Evolutionary conservation across 352 stramenopile genomes (phyloP).

Genomic region (Globisporangium emineosum): DNA sequence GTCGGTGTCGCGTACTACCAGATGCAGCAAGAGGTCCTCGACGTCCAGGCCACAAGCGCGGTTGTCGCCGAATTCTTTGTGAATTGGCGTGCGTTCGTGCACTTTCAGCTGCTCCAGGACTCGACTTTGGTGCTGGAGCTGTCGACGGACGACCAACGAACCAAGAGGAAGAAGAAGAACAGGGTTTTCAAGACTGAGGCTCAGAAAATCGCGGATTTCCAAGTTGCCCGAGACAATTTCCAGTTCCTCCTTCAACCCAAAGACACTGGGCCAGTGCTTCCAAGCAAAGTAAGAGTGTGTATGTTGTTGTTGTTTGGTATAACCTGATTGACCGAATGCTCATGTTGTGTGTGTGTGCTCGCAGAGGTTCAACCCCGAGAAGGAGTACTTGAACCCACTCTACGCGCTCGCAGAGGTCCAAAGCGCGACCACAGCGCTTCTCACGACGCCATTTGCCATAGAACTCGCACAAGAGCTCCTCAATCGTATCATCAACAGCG

Average conservation of each 20-base stretch:
- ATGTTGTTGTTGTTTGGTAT: not conserved
- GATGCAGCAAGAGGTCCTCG: conserved; percentile 7
- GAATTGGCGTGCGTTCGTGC: conserved; percentile 49
- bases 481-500: too few relatives aligned
- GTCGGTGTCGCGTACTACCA: conserved; percentile 5
- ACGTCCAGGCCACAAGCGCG: not conserved
- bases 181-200: conserved; percentile 14
- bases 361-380: conserved; percentile 40
- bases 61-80: conserved; percentile 33
- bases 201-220: conserved; percentile 12
- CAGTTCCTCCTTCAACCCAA: not conserved
- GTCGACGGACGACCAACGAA: conserved; percentile 12
- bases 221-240: not conserved
- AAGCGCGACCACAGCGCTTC: conserved; percentile 21
- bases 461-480: conserved; percentile 23
- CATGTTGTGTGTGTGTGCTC: too few relatives aligned
- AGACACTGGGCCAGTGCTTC: not conserved
- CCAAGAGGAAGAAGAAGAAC: not conserved
- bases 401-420: conserved; percentile 37
- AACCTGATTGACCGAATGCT: too few relatives aligned
- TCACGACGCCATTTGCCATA: conserved; percentile 29
- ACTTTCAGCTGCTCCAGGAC: conserved; percentile 53
- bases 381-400: conserved; percentile 48
- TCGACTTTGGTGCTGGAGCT: conserved; percentile 31
- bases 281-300: not conserved